Evolutionary conservation across 2,329 filamentous ascomycete species (phyloP).

Genomic region (Myriosclerotinia curreyana): DNA sequence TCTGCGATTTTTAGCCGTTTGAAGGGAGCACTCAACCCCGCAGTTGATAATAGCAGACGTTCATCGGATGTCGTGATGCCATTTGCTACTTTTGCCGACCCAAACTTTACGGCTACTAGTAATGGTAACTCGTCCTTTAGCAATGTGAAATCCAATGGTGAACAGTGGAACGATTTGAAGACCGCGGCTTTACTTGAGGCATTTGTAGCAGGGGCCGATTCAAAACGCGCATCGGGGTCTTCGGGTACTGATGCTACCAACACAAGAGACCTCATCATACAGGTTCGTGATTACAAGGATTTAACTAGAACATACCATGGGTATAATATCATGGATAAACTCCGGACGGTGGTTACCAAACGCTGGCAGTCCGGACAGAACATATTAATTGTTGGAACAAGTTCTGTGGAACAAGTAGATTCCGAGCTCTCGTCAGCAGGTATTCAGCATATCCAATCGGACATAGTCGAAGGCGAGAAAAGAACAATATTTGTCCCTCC

Average conservation of each 20-base stretch:
- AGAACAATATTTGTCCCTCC: constrained; percentile 55
- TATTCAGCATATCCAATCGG: constrained; percentile 45
- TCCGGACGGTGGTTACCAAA: constrained; percentile 69
- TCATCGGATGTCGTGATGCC: constrained; percentile 16
- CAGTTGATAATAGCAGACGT: constrained; percentile 6
- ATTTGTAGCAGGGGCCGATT: constrained; percentile 50
- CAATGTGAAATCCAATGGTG: constrained; percentile 30
- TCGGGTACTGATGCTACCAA: constrained; percentile 28
- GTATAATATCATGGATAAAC: constrained; percentile 62
- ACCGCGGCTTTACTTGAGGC: constrained; percentile 55
- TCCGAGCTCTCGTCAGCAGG: constrained; percentile 42
- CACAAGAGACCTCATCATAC: constrained; percentile 54
- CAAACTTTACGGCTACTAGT: constrained; percentile 20
- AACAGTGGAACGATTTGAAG: constrained; percentile 62
- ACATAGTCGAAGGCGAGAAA: constrained; percentile 47
- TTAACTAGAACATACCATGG: constrained; percentile 69
- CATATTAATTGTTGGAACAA: constrained; percentile 78
- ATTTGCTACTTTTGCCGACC: constrained; percentile 15
- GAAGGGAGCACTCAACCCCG: background rate
- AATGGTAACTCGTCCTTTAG: constrained; percentile 17
- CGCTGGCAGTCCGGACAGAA: constrained; percentile 68
- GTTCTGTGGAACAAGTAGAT: constrained; percentile 53
- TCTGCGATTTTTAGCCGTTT: constrained; percentile 16
- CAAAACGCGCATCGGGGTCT: constrained; percentile 37
- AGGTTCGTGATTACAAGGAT: constrained; percentile 78